phyloP scores from a whole-genome alignment of 2,329 filamentous ascomycete species.

The Pseudogymnoascus sp. region DNA sequence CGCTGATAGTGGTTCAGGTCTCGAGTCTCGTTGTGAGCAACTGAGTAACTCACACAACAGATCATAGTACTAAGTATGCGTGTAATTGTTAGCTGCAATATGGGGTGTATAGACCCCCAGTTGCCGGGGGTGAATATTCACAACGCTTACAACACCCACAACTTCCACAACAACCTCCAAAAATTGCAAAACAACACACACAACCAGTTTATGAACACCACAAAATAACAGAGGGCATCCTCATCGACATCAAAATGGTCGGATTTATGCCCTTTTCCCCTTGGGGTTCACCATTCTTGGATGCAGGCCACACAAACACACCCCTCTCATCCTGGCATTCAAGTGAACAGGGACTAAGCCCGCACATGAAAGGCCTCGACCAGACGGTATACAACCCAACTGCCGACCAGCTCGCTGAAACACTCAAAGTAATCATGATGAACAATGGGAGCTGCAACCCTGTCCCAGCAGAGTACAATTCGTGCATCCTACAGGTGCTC shows the following conservation, averaged over 20 bases:
- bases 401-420: conserved; percentile 26
- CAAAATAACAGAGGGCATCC: neutral
- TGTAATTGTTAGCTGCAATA: neutral
- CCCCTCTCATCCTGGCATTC: neutral
- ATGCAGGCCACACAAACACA: conserved; percentile 10
- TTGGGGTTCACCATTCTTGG: conserved; percentile 8
- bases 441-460: conserved; percentile 20
- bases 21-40: too few species aligned
- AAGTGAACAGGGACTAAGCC: conserved; percentile 13
- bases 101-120: neutral
- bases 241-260: neutral
- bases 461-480: conserved; percentile 27
- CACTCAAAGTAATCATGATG: conserved; percentile 29
- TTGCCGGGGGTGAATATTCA: neutral
- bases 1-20: too few species aligned
- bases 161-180: neutral
- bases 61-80: neutral
- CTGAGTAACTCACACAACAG: too few species aligned
- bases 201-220: neutral
- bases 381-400: conserved; percentile 27
- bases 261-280: neutral
- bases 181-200: neutral
- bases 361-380: conserved; percentile 21
- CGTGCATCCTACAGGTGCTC: conserved; percentile 27
- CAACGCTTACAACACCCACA: neutral